Conservation (phyloP, 2,329 filamentous ascomycete species). For the Fusarium hainanense region DNA sequence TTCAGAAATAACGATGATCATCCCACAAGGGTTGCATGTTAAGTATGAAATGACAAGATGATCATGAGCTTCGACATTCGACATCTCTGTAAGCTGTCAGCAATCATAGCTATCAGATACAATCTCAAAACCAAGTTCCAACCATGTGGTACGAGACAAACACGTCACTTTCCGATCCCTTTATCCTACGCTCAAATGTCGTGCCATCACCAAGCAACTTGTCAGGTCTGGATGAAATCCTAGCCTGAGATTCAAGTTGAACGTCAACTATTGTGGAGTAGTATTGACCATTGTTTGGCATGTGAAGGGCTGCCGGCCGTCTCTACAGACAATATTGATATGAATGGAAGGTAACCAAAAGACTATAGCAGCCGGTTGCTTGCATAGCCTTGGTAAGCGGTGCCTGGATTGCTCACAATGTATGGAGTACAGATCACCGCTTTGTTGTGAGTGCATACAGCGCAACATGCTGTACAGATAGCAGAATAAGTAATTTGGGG, state of each 20-base stretch:
- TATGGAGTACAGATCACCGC: background rate
- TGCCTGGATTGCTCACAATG: background rate
- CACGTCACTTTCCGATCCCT: conserved; percentile 22
- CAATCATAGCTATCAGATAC: background rate
- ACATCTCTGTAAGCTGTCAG: background rate
- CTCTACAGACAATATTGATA: background rate
- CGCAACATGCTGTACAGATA: conserved; percentile 1
- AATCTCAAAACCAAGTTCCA: background rate
- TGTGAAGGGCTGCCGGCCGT: conserved; percentile 12
- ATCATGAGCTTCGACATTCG: conserved; percentile 14
- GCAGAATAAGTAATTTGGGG: background rate
- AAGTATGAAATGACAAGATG: background rate
- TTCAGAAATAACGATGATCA: background rate
- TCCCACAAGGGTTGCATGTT: background rate
- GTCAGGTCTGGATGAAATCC: conserved; percentile 1
- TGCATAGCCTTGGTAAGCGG: conserved; percentile 14
- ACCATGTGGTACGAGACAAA: conserved; percentile 23
- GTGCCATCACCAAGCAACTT: conserved; percentile 10
- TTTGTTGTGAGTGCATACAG: background rate
- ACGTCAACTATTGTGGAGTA: conserved; percentile 9
- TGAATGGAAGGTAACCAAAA: background rate
- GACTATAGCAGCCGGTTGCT: conserved; percentile 1
- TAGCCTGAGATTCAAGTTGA: conserved; percentile 15
- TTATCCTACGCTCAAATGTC: conserved; percentile 18
- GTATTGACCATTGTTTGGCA: background rate